A percentile compares a stretch with the other conserved stretches of the same genome.
These are phyloP conservation scores for Hymenoscyphus scutula DNA, from an alignment of 2,329 filamentous ascomycete genomes.

Conservation along the genomic window DNA sequence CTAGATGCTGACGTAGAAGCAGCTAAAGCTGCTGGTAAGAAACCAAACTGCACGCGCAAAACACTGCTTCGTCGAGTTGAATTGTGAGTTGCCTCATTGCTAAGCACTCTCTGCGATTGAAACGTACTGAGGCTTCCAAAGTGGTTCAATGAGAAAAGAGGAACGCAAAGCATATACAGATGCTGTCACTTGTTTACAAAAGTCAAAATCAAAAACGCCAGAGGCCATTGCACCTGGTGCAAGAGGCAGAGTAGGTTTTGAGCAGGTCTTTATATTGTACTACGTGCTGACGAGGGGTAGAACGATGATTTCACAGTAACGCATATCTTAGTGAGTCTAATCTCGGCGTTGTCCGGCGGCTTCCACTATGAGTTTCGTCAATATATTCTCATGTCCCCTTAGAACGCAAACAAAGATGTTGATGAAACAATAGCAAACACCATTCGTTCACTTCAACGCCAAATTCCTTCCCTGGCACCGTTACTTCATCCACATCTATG, in stretches of 20 bases:
- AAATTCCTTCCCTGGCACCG: conserved; percentile 43
- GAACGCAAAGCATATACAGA: conserved; percentile 32
- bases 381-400: too few relatives aligned
- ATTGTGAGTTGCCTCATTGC: conserved; percentile 3
- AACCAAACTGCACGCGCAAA: conserved; percentile 5
- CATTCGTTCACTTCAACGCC: conserved; percentile 15
- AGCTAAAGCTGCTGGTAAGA: conserved; percentile 1
- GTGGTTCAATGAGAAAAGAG: conserved; percentile 7
- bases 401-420: background rate
- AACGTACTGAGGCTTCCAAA: background rate
- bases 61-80: background rate
- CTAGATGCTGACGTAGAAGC: conserved; percentile 4
- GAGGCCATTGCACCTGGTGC: conserved; percentile 35
- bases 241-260: conserved; percentile 29
- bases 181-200: conserved; percentile 39
- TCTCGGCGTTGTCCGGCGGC: too few relatives aligned
- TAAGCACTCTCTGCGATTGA: too few relatives aligned
- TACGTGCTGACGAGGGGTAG: background rate
- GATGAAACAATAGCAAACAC: conserved; percentile 26
- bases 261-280: background rate
- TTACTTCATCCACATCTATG: conserved; percentile 41
- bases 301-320: conserved; percentile 39
- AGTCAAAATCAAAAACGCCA: conserved; percentile 27
- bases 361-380: too few relatives aligned
- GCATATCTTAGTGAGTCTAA: conserved; percentile 35